Conservation (phyloP, 202 grass and related monocot genomes). For the Cymbopogon flexuosus region DNA sequence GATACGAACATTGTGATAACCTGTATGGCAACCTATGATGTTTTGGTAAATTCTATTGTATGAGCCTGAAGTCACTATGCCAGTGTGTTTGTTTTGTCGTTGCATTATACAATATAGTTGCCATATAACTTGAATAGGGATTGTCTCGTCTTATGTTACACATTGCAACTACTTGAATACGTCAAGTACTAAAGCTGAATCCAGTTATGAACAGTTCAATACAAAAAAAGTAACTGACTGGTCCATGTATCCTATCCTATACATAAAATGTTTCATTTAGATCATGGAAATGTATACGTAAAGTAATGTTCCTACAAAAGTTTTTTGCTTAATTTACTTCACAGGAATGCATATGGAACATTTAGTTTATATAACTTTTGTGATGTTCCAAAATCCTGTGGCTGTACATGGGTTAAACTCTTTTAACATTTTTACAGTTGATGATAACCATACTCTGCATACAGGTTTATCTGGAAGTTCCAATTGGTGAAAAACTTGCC, state of each 20-base stretch:
- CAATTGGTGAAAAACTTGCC: slow-evolving; percentile 84
- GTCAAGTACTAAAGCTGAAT: background rate
- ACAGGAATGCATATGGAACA: background rate
- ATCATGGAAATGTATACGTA: background rate
- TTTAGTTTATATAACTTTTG: background rate
- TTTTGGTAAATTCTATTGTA: background rate
- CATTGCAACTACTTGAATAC: background rate
- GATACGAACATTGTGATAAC: background rate
- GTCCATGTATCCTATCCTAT: background rate
- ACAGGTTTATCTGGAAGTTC: slow-evolving; percentile 95
- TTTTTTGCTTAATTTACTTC: no score
- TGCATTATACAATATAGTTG: background rate
- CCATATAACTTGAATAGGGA: background rate
- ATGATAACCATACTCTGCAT: background rate
- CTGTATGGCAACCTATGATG: background rate
- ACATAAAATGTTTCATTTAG: background rate
- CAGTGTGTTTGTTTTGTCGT: slow-evolving; percentile 10
- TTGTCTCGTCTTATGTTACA: background rate
- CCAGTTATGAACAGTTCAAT: slow-evolving; percentile 16
- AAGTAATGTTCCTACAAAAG: background rate
- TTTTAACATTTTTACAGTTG: background rate
- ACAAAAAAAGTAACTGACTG: background rate
- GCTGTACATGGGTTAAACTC: background rate
- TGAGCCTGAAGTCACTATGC: background rate
- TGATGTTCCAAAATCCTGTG: background rate